phyloP scores from a whole-genome alignment of 2,329 filamentous ascomycete genomes.

The Drechslerella dactyloides region DNA sequence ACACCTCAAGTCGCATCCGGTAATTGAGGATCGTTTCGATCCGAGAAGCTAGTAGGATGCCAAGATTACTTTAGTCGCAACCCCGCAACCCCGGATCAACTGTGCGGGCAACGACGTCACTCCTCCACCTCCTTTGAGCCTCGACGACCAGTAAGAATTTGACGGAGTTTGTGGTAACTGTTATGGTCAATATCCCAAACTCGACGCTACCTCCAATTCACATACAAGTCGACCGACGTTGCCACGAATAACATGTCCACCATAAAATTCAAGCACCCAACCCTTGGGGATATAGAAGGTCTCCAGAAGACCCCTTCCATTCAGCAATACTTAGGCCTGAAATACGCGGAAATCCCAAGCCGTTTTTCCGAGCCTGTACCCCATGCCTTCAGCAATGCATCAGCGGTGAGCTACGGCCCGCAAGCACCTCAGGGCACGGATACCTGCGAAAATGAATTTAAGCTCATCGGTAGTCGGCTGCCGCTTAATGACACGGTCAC shows the following conservation, averaged over 20 bases:
- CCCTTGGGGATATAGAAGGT: conserved; percentile 25
- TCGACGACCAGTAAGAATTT: too few species aligned
- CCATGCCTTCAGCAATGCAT: conserved; percentile 24
- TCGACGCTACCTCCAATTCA: background rate
- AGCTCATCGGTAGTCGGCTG: conserved; percentile 28
- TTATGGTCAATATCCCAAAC: background rate
- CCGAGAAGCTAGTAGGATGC: too few species aligned
- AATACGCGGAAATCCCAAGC: conserved; percentile 33
- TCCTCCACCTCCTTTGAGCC: too few species aligned
- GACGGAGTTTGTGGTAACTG: too few species aligned
- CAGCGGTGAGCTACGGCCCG: conserved; percentile 34
- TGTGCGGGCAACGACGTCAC: too few species aligned
- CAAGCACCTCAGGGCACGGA: conserved; percentile 38
- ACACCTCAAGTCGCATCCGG: too few species aligned
- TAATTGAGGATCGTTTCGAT: too few species aligned
- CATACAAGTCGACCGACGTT: background rate
- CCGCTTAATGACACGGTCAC: conserved; percentile 23
- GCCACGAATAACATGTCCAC: conserved; percentile 9
- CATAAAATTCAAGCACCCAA: conserved; percentile 27
- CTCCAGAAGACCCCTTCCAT: conserved; percentile 29
- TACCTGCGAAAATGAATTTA: conserved; percentile 36
- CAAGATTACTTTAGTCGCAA: too few species aligned
- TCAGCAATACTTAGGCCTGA: conserved; percentile 33
- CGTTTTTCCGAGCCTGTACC: conserved; percentile 38
- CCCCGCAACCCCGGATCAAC: too few species aligned